Conservation (phyloP, 768 basidiomycete species). For the Gloeopeniophorella convolvens region DNA sequence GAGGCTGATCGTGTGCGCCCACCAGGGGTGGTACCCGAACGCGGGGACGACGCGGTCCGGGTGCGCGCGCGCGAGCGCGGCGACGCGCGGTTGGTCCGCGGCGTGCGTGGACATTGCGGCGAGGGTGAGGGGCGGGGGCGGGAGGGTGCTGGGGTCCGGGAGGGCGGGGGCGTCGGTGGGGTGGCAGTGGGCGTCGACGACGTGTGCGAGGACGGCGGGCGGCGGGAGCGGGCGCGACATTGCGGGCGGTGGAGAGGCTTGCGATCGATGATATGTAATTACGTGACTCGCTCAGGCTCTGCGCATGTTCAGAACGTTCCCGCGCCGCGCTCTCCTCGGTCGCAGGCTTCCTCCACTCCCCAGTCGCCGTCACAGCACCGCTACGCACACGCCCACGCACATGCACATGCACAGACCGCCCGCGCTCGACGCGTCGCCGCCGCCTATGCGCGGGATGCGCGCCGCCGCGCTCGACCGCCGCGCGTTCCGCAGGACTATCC, state of each 20-base stretch:
- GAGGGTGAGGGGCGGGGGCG: constrained; percentile 54
- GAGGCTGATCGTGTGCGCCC: constrained; percentile 67
- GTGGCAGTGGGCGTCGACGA: constrained; percentile 90
- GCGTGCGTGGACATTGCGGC: constrained; percentile 75
- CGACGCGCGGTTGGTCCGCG: constrained; percentile 68
- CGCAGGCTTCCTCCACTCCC: background rate
- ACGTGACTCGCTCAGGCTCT: too few relatives aligned
- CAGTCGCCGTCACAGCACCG: background rate
- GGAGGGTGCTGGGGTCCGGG: constrained; percentile 38
- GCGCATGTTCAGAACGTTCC: constrained; percentile 5
- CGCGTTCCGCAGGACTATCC: constrained; percentile 58
- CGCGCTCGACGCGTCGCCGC: constrained; percentile 33
- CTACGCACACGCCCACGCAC: background rate
- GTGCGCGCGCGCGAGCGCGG: constrained; percentile 50
- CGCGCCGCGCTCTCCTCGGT: too few relatives aligned
- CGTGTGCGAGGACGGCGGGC: constrained; percentile 48
- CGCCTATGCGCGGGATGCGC: constrained; percentile 44
- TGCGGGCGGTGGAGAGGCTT: background rate
- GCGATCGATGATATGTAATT: too few relatives aligned
- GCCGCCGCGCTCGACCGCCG: constrained; percentile 49
- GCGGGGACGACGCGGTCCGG: constrained; percentile 74
- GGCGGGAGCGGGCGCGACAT: constrained; percentile 22
- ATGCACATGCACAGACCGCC: constrained; percentile 2
- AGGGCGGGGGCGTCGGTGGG: constrained; percentile 68
- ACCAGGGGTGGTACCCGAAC: constrained; percentile 97